These are phyloP conservation scores for Nakazawaea ernobii DNA, from an alignment of 805 yeast genomes.

Conservation along the genomic window DNA sequence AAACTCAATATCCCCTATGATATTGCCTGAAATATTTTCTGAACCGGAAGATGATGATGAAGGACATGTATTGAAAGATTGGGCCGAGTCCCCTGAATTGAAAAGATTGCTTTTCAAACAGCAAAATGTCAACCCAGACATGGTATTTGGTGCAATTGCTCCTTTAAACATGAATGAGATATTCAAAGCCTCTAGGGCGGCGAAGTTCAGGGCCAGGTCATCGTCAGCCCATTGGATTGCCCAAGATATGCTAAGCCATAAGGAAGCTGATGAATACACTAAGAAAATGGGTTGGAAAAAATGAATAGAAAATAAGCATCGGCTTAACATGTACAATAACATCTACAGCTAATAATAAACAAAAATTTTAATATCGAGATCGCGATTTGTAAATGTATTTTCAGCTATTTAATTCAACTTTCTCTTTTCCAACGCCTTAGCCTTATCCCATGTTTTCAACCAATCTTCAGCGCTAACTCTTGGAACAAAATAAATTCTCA, in stretches of 20 bases:
- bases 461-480: slow-evolving; percentile 58
- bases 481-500: slow-evolving; percentile 76
- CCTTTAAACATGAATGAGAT: slow-evolving; percentile 65
- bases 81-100: slow-evolving; percentile 61
- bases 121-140: slow-evolving; percentile 56
- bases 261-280: slow-evolving; percentile 43
- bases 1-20: slow-evolving; percentile 2
- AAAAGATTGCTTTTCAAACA: slow-evolving; percentile 36
- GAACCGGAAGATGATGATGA: slow-evolving; percentile 52
- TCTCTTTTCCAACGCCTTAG: slow-evolving; percentile 48
- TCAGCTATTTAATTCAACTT: background rate
- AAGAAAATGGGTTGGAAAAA: slow-evolving; percentile 35
- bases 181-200: slow-evolving; percentile 41
- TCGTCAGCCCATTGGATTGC: slow-evolving; percentile 48
- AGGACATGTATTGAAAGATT: slow-evolving; percentile 42
- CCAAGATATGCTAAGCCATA: slow-evolving; percentile 36
- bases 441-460: slow-evolving; percentile 63
- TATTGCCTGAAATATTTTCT: slow-evolving; percentile 40
- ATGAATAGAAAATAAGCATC: background rate
- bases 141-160: slow-evolving; percentile 71
- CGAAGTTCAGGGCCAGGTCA: slow-evolving; percentile 49
- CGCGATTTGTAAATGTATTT: background rate
- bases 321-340: too few species aligned
- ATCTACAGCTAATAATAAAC: too few species aligned
- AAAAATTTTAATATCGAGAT: too few species aligned